Evolutionary conservation across 1,284 basidiomycete species (phyloP).

Genomic region (Phylloporus sp.): DNA sequence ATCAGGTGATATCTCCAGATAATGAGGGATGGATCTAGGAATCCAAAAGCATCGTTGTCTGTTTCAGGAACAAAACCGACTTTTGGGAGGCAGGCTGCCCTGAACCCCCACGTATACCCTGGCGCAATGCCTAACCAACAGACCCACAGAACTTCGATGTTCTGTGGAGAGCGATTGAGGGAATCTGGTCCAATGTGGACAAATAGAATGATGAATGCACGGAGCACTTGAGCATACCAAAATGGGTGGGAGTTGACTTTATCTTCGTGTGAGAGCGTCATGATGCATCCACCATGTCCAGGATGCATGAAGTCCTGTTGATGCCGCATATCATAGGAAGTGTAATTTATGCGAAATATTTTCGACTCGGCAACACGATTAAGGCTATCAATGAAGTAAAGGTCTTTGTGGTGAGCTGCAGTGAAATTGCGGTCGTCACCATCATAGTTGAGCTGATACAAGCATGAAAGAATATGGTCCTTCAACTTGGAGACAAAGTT

Average conservation of each 20-base stretch:
- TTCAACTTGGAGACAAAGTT: neutral
- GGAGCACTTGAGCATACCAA: too few species aligned
- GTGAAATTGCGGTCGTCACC: too few species aligned
- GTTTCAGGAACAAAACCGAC: neutral
- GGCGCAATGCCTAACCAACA: neutral
- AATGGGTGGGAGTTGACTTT: too few species aligned
- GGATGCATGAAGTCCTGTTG: too few species aligned
- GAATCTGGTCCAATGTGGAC: neutral
- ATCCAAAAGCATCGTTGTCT: neutral
- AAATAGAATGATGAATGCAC: neutral
- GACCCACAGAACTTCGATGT: neutral
- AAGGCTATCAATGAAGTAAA: too few species aligned
- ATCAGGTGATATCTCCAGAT: neutral
- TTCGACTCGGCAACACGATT: neutral
- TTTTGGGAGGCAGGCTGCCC: neutral
- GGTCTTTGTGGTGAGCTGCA: too few species aligned
- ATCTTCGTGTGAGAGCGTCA: too few species aligned
- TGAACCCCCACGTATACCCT: too few species aligned
- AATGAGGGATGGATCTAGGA: too few species aligned
- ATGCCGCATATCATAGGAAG: neutral
- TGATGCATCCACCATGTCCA: too few species aligned
- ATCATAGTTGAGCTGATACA: too few species aligned
- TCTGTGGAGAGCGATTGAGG: neutral
- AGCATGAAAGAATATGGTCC: neutral
- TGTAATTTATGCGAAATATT: neutral